These are phyloP conservation scores for Pisolithus microcarpus DNA, from an alignment of 768 basidiomycete genomes.

Conservation along the genomic window DNA sequence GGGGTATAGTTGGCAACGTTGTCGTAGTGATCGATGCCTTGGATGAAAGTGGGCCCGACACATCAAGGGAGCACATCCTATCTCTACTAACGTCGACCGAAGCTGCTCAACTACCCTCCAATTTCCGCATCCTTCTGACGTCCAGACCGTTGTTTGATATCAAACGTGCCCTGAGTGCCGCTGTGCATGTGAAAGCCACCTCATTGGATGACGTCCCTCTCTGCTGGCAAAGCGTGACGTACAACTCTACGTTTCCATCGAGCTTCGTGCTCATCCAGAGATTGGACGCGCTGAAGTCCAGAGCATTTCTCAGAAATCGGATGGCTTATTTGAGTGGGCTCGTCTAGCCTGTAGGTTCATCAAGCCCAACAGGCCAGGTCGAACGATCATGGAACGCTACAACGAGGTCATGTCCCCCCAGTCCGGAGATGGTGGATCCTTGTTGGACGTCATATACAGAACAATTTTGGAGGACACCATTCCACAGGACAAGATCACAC, in stretches of 20 bases:
- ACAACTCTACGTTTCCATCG: background rate
- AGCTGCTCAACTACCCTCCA: background rate
- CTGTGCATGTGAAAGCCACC: background rate
- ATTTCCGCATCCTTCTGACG: conserved; percentile 1
- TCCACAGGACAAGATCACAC: background rate
- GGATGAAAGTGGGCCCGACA: conserved; percentile 9
- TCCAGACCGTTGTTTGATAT: conserved; percentile 4
- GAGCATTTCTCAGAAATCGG: no score
- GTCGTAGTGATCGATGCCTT: conserved; percentile 22
- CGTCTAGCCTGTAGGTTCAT: no score
- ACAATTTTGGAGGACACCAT: background rate
- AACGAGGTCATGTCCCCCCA: no score
- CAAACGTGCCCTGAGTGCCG: background rate
- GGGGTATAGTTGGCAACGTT: conserved; percentile 13
- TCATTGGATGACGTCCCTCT: background rate
- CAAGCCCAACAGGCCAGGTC: no score
- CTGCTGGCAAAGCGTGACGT: background rate
- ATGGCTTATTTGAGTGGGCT: no score
- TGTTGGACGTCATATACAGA: background rate
- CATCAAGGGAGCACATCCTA: conserved; percentile 8
- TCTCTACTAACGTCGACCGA: background rate
- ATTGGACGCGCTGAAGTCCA: no score
- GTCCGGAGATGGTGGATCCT: no score
- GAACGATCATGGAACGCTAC: no score
- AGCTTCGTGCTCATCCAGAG: background rate